Conservation (phyloP, 1,284 basidiomycete genomes). For the Cystobasidium sp. region DNA sequence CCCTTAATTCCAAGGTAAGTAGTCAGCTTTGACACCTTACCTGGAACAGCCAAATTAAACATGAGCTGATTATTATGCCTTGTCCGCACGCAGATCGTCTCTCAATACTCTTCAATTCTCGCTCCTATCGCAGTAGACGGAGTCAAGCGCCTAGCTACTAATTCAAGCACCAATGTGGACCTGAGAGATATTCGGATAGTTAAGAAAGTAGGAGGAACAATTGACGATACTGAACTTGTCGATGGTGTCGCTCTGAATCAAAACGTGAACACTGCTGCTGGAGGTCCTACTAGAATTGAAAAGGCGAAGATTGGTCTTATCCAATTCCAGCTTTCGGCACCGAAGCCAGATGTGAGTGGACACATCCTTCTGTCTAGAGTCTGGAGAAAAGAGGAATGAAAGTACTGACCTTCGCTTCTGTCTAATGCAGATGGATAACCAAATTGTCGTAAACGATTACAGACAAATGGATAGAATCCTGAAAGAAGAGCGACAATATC, state of each 20-base stretch:
- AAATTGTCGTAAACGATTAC: conserved; percentile 99
- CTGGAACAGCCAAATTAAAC: too few relatives aligned
- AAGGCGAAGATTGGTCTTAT: conserved; percentile 99
- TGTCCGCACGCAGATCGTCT: conserved; percentile 75
- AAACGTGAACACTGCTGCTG: conserved; percentile 85
- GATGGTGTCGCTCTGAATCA: conserved; percentile 91
- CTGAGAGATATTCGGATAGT: conserved; percentile 94
- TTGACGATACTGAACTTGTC: conserved; percentile 97
- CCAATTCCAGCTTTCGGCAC: conserved; percentile 96
- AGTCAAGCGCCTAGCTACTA: conserved; percentile 80
- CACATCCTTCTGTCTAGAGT: neutral
- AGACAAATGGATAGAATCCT: conserved; percentile 99
- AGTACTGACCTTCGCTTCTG: neutral
- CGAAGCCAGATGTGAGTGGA: conserved; percentile 87
- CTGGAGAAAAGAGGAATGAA: neutral
- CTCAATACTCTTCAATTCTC: conserved; percentile 96
- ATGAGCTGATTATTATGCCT: neutral
- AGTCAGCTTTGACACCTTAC: neutral
- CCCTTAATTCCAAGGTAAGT: conserved; percentile 89
- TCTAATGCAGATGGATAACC: conserved; percentile 90
- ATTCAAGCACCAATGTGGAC: conserved; percentile 87
- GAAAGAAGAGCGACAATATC: conserved; percentile 97
- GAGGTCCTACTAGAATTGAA: conserved; percentile 92
- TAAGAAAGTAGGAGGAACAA: conserved; percentile 98
- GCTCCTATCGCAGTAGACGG: conserved; percentile 96